phyloP scores from a whole-genome alignment of 768 basidiomycete genomes.

The Mycena galericulata region DNA sequence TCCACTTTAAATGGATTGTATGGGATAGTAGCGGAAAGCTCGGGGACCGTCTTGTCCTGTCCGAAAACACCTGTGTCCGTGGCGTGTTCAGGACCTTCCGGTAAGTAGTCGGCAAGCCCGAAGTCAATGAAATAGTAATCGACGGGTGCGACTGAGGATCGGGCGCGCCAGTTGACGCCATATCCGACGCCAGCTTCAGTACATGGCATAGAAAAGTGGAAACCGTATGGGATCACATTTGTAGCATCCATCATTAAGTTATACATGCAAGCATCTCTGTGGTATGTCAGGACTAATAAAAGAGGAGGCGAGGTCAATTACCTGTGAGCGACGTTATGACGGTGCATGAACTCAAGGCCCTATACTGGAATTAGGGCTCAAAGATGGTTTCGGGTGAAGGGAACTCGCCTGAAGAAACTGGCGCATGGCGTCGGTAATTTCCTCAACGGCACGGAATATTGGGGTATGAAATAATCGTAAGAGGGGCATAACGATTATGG shows the following conservation, averaged over 20 bases:
- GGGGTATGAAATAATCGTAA: constrained; percentile 17
- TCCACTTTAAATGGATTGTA: constrained; percentile 49
- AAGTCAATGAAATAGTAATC: constrained; percentile 33
- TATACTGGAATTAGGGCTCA: background rate
- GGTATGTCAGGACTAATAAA: too few relatives aligned
- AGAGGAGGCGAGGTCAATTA: background rate
- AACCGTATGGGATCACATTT: background rate
- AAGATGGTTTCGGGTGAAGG: background rate
- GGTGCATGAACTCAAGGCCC: constrained; percentile 32
- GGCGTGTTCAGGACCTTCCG: constrained; percentile 2
- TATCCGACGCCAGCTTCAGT: background rate
- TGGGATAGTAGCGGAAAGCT: constrained; percentile 35
- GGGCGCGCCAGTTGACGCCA: constrained; percentile 8
- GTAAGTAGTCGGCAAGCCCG: constrained; percentile 42
- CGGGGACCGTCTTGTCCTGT: constrained; percentile 40
- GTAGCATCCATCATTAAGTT: background rate
- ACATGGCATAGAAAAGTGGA: background rate
- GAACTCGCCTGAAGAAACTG: constrained; percentile 31
- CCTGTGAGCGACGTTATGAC: constrained; percentile 26
- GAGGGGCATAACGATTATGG: constrained; percentile 33
- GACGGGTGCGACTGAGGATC: constrained; percentile 37
- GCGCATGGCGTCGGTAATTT: constrained; percentile 27
- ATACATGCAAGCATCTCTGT: too few relatives aligned
- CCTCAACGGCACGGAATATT: constrained; percentile 26
- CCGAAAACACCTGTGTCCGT: constrained; percentile 28